These are phyloP conservation scores for Suillus subluteus DNA, from an alignment of 768 basidiomycete species.

Conservation along the genomic window DNA sequence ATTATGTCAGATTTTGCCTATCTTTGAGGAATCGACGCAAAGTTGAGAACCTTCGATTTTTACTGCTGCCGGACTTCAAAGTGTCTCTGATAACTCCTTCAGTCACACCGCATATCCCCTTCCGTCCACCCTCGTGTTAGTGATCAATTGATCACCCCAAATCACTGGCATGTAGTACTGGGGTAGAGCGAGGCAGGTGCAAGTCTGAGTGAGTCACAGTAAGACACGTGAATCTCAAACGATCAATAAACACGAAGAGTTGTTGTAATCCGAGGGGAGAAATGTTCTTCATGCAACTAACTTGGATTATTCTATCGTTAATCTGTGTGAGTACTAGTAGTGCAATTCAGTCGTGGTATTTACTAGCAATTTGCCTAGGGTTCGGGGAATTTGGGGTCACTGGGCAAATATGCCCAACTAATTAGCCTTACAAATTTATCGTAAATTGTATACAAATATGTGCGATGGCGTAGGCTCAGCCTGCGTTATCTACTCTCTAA, in stretches of 20 bases:
- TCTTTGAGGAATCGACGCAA: neutral
- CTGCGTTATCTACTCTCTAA: no score
- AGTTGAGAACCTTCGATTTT: neutral
- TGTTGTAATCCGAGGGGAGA: no score
- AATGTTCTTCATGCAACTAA: neutral
- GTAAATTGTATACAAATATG: no score
- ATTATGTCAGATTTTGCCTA: neutral
- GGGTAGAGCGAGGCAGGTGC: neutral
- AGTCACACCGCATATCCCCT: neutral
- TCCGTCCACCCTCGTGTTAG: neutral
- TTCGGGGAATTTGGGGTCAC: no score
- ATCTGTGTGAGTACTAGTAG: neutral
- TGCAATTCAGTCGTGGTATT: no score
- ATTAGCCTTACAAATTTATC: no score
- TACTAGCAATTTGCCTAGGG: no score
- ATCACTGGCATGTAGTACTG: neutral
- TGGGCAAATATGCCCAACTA: no score
- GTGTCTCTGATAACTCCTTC: neutral
- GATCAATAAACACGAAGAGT: no score
- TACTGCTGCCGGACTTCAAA: neutral
- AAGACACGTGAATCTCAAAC: neutral
- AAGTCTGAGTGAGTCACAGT: neutral
- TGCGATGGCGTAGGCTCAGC: no score
- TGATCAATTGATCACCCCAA: neutral
- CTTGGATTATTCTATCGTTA: neutral